Percentiles rank a stretch among this genome's conserved stretches.
phyloP scores from a whole-genome alignment of 108 stramenopile genomes.

The Pseudonitzschia multiseries region DNA sequence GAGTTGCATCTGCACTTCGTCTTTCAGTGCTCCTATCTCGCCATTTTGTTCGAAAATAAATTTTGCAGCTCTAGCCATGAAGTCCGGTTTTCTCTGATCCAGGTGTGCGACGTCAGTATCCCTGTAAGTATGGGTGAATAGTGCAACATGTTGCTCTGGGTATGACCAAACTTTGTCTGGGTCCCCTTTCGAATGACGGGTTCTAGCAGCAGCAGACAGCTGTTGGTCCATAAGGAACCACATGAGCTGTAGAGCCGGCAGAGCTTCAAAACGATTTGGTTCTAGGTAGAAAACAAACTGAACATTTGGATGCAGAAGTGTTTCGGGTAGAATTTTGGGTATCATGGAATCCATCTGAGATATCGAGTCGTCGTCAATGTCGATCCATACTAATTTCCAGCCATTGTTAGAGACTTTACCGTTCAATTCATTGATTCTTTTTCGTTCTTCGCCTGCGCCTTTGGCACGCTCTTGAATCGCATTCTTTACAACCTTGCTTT shows the following conservation, averaged over 20 bases:
- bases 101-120: constrained; percentile 19
- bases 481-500: constrained; percentile 43
- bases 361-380: constrained; percentile 35
- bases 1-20: constrained; percentile 17
- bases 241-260: constrained; percentile 28
- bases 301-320: constrained; percentile 49
- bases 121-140: constrained; percentile 34
- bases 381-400: constrained; percentile 58
- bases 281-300: constrained; percentile 57
- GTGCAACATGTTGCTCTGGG: constrained; percentile 43
- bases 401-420: constrained; percentile 47
- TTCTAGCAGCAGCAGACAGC: constrained; percentile 30
- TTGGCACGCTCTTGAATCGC: constrained; percentile 20
- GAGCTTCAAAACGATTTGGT: constrained; percentile 29
- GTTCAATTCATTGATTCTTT: constrained; percentile 37
- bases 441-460: background rate
- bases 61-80: constrained; percentile 12
- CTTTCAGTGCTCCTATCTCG: background rate
- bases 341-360: constrained; percentile 58
- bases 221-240: constrained; percentile 28
- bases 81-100: constrained; percentile 18
- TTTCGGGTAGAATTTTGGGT: constrained; percentile 57
- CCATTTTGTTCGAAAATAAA: constrained; percentile 20
- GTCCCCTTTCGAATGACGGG: background rate
- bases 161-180: background rate